Evolutionary conservation across 345 rosid species (phyloP).

Genomic region (Acer yangbiense): DNA sequence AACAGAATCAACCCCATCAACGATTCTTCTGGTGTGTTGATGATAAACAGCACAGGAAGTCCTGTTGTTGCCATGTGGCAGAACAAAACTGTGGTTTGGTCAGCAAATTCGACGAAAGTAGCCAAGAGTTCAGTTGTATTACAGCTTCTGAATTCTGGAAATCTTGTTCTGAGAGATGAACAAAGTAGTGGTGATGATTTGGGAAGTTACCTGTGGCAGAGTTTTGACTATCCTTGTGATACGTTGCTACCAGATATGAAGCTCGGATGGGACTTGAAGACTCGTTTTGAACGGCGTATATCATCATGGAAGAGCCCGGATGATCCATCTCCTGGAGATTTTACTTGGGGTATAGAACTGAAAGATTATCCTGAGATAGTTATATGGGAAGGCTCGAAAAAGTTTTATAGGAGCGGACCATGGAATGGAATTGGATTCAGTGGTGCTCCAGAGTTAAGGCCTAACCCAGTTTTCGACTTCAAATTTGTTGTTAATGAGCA

Average conservation of each 20-base stretch:
- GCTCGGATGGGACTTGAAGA: constrained; percentile 47
- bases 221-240: constrained; percentile 58
- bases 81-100: constrained; percentile 26
- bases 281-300: constrained; percentile 29
- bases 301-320: constrained; percentile 45
- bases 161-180: constrained; percentile 18
- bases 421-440: constrained; percentile 57
- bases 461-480: constrained; percentile 28
- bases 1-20: constrained; percentile 35
- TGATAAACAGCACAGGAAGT: constrained; percentile 21
- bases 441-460: constrained; percentile 44
- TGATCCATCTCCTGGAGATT: constrained; percentile 51
- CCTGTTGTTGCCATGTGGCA: constrained; percentile 28
- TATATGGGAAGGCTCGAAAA: constrained; percentile 22
- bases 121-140: constrained; percentile 12
- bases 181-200: background rate
- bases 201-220: constrained; percentile 45
- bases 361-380: constrained; percentile 39
- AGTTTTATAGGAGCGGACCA: constrained; percentile 41
- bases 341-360: constrained; percentile 30
- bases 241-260: constrained; percentile 58
- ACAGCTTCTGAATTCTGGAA: constrained; percentile 31
- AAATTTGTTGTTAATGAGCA: constrained; percentile 28
- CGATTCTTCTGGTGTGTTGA: constrained; percentile 13
- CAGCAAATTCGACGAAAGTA: constrained; percentile 18